Conservation (phyloP, 1,284 basidiomycete genomes). For the Erythrobasidium hasegawianum region DNA sequence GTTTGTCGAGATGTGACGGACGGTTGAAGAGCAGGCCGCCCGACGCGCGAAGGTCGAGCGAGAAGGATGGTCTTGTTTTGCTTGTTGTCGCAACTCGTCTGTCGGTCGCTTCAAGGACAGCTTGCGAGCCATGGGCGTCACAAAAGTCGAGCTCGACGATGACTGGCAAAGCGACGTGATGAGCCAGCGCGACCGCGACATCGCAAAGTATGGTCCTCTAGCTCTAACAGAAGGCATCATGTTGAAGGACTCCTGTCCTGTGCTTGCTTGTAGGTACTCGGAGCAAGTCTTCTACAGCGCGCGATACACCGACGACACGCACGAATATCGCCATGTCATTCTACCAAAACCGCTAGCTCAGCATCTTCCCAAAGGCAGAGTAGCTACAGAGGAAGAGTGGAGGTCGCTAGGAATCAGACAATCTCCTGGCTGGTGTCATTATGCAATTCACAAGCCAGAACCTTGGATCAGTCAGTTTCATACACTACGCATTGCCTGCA, state of each 20-base stretch:
- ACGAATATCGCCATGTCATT: conserved; percentile 81
- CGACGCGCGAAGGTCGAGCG: background rate
- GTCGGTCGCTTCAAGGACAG: no score
- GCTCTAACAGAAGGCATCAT: background rate
- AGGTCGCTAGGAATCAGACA: conserved; percentile 67
- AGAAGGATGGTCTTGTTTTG: background rate
- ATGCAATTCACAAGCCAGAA: conserved; percentile 65
- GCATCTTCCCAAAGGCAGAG: conserved; percentile 55
- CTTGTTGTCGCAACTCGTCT: background rate
- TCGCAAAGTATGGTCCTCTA: conserved; percentile 3
- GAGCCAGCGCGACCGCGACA: conserved; percentile 24
- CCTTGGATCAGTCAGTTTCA: conserved; percentile 25
- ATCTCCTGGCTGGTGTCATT: conserved; percentile 87
- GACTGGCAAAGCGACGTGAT: conserved; percentile 11
- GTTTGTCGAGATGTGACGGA: background rate
- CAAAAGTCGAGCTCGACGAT: conserved; percentile 23
- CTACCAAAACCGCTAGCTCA: conserved; percentile 71
- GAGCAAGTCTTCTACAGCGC: conserved; percentile 47
- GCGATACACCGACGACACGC: conserved; percentile 54
- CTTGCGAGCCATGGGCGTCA: conserved; percentile 7
- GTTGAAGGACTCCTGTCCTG: background rate
- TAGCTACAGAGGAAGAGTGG: conserved; percentile 77
- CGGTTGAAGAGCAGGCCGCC: background rate
- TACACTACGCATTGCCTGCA: background rate
- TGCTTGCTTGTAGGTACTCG: background rate